phyloP scores from a whole-genome alignment of 1,284 basidiomycete genomes.

The Ganoderma resinaceum region DNA sequence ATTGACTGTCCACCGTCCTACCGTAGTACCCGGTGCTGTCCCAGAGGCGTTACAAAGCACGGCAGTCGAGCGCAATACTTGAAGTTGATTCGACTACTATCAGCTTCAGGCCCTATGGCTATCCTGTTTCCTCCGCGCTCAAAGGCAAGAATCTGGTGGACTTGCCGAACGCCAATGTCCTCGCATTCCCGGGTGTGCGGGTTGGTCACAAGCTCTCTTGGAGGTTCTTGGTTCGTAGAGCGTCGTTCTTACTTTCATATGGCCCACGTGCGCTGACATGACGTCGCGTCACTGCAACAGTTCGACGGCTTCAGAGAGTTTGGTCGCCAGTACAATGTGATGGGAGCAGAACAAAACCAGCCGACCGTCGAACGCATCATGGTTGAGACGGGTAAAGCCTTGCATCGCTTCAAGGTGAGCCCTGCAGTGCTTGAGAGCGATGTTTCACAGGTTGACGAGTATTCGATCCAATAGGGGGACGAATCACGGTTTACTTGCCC shows the following conservation, averaged over 20 bases:
- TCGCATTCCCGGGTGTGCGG: background rate
- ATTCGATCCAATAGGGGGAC: background rate
- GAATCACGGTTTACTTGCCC: background rate
- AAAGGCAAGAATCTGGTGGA: background rate
- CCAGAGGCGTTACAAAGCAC: background rate
- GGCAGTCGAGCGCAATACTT: background rate
- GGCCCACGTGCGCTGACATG: background rate
- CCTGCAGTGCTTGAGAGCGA: background rate
- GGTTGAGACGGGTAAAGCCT: background rate
- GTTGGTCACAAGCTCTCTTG: background rate
- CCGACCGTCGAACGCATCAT: background rate
- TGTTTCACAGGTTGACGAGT: background rate
- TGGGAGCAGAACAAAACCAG: background rate
- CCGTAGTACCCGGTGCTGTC: background rate
- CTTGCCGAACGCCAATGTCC: background rate
- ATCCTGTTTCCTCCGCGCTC: background rate
- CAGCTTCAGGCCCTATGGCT: background rate
- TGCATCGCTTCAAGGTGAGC: background rate
- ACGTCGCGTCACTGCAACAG: background rate
- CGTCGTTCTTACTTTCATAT: background rate
- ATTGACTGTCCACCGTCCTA: too few relatives aligned
- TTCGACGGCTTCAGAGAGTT: background rate
- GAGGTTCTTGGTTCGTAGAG: background rate
- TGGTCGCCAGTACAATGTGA: background rate
- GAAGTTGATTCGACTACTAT: background rate